Evolutionary conservation across 441 rosid species (phyloP).

Genomic region (Isatis lusitanica): DNA sequence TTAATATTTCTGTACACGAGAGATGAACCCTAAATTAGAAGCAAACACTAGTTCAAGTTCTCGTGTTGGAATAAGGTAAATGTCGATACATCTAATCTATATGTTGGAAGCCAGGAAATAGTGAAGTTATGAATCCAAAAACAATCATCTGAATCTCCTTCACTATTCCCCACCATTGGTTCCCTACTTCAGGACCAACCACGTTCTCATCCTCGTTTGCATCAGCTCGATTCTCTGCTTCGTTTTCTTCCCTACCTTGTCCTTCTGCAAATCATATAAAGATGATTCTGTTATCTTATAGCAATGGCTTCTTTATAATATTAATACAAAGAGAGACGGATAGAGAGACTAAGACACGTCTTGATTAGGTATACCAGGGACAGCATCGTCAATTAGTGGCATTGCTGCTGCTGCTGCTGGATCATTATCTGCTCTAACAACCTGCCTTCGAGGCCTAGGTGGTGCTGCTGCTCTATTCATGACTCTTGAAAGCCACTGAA

Average conservation of each 20-base stretch:
- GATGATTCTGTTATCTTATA: too few species aligned
- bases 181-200: constrained; percentile 45
- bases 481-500: constrained; percentile 76
- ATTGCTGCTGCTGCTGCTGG: constrained; percentile 52
- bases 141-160: constrained; percentile 88
- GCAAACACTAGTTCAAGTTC: not conserved
- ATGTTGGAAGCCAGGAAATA: constrained; percentile 84
- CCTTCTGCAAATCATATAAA: constrained; percentile 39
- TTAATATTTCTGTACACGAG: not conserved
- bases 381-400: constrained; percentile 53
- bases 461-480: constrained; percentile 90
- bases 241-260: constrained; percentile 54
- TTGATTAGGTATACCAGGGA: constrained; percentile 48
- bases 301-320: too few species aligned
- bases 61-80: not conserved
- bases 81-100: constrained; percentile 47
- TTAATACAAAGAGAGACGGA: too few species aligned
- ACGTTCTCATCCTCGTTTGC: constrained; percentile 55
- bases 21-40: not conserved
- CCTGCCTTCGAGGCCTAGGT: constrained; percentile 69
- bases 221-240: constrained; percentile 20
- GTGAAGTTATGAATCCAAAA: constrained; percentile 84
- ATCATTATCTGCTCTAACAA: constrained; percentile 53
- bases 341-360: not conserved
- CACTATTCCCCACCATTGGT: constrained; percentile 83